Percentiles rank a stretch among this genome's conserved stretches.
Evolutionary conservation across 2,329 filamentous ascomycete species (phyloP).

Genomic region (Microdochium trichocladiopsis): DNA sequence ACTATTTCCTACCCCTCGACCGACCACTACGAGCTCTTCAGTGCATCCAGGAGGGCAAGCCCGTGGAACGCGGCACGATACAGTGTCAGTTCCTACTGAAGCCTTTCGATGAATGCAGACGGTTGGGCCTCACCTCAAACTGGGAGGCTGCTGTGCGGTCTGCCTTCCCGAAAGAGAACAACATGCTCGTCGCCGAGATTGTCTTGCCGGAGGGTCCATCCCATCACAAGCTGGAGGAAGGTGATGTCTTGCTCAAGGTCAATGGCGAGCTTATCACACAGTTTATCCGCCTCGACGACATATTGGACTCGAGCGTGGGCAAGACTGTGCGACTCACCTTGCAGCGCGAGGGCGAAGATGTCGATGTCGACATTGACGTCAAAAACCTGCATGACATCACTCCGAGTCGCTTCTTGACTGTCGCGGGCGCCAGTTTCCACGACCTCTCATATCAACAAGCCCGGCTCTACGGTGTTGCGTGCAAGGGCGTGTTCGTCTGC

Average conservation of each 20-base stretch:
- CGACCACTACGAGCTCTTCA: slow-evolving; percentile 80
- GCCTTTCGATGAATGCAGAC: slow-evolving; percentile 92
- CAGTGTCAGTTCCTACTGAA: slow-evolving; percentile 97
- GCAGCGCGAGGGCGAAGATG: slow-evolving; percentile 80
- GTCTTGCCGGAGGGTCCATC: slow-evolving; percentile 87
- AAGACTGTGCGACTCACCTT: slow-evolving; percentile 72
- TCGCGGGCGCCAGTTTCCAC: slow-evolving; percentile 92
- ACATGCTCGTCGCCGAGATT: slow-evolving; percentile 95
- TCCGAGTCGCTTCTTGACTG: slow-evolving; percentile 89
- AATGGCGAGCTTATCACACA: slow-evolving; percentile 91
- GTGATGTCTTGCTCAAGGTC: slow-evolving; percentile 87
- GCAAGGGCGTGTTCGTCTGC: slow-evolving; percentile 89
- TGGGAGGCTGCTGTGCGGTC: slow-evolving; percentile 83
- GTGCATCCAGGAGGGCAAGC: slow-evolving; percentile 70
- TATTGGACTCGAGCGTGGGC: slow-evolving; percentile 82
- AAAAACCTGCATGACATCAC: slow-evolving; percentile 92
- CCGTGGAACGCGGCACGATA: slow-evolving; percentile 87
- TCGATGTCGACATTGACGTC: slow-evolving; percentile 78
- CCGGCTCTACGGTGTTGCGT: slow-evolving; percentile 87
- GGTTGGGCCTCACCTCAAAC: slow-evolving; percentile 74
- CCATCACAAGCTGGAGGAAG: slow-evolving; percentile 81
- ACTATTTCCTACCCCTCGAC: slow-evolving; percentile 94
- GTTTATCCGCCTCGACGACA: slow-evolving; percentile 85
- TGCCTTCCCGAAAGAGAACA: slow-evolving; percentile 85
- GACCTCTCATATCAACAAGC: slow-evolving; percentile 96